These are phyloP conservation scores for Tricholoma terreum DNA, from an alignment of 768 basidiomycete genomes.

Conservation along the genomic window DNA sequence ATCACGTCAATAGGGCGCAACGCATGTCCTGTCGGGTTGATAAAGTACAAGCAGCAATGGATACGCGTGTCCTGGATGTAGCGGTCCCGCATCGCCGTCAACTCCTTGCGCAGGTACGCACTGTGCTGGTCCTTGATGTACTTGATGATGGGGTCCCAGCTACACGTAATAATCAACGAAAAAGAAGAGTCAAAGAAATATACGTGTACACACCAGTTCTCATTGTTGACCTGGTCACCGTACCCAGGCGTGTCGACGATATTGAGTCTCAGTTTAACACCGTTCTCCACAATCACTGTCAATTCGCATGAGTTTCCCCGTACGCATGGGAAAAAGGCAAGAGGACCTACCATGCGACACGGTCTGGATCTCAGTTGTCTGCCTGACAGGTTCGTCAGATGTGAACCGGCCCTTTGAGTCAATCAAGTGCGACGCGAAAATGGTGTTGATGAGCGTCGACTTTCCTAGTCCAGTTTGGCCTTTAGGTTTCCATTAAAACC, in stretches of 20 bases:
- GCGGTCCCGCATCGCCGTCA: slow-evolving; percentile 97
- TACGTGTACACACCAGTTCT: slow-evolving; percentile 72
- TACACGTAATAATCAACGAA: slow-evolving; percentile 25
- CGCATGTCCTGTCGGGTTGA: slow-evolving; percentile 97
- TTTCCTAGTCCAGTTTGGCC: slow-evolving; percentile 98
- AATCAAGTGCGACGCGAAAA: slow-evolving; percentile 97
- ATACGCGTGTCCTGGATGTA: slow-evolving; percentile 98
- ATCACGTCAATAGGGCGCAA: slow-evolving; percentile 96
- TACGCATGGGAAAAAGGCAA: slow-evolving; percentile 7
- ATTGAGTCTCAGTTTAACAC: slow-evolving; percentile 90
- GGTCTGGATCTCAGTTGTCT: slow-evolving; percentile 96
- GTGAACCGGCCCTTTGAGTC: slow-evolving; percentile 94
- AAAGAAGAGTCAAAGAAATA: slow-evolving; percentile 2
- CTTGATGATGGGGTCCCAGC: slow-evolving; percentile 99
- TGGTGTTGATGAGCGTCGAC: slow-evolving; percentile 97
- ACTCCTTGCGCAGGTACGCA: slow-evolving; percentile 96
- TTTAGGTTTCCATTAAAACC: slow-evolving; percentile 27
- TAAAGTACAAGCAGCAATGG: slow-evolving; percentile 97
- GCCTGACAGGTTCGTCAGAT: slow-evolving; percentile 84
- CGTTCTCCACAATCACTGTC: slow-evolving; percentile 92
- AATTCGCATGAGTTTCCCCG: neutral
- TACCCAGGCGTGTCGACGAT: slow-evolving; percentile 99
- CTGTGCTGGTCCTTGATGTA: slow-evolving; percentile 99
- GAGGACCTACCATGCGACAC: slow-evolving; percentile 80
- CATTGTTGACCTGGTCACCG: slow-evolving; percentile 98